These are phyloP conservation scores for Crepidotus variabilis DNA, from an alignment of 768 basidiomycete genomes.

Conservation along the genomic window DNA sequence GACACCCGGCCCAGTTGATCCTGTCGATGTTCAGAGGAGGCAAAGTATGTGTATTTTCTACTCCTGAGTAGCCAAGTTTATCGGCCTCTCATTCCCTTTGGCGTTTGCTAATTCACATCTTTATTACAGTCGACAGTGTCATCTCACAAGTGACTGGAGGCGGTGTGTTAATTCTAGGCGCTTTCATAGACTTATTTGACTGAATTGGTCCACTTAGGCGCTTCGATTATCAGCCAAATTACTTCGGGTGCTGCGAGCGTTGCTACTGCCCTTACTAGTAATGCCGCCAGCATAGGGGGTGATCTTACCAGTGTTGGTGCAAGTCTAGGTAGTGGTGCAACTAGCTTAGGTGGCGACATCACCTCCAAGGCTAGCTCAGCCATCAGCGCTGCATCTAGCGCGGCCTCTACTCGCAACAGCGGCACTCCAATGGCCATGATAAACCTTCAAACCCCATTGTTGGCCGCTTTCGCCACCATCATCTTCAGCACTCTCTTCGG, in stretches of 20 bases:
- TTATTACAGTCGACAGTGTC: conserved; percentile 30
- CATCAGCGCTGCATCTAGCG: conserved; percentile 24
- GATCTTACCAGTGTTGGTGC: conserved; percentile 33
- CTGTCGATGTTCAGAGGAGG: conserved; percentile 30
- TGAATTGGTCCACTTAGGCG: conserved; percentile 20
- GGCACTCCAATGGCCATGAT: conserved; percentile 22
- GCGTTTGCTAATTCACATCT: conserved; percentile 6
- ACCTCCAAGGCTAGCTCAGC: conserved; percentile 41
- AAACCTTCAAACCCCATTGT: conserved; percentile 24
- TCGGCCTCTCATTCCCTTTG: background rate
- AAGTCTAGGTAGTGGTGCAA: conserved; percentile 43
- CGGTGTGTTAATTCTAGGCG: conserved; percentile 17
- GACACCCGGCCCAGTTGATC: conserved; percentile 14
- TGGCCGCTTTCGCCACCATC: conserved; percentile 32
- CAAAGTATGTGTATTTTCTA: conserved; percentile 43
- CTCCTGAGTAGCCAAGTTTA: too few relatives aligned
- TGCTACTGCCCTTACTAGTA: too few relatives aligned
- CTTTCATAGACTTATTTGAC: background rate
- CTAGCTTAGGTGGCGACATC: conserved; percentile 51
- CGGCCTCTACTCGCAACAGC: conserved; percentile 18
- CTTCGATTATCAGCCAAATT: conserved; percentile 33
- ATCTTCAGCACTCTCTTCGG: conserved; percentile 37
- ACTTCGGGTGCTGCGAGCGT: conserved; percentile 25
- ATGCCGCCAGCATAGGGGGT: conserved; percentile 21
- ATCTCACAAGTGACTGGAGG: conserved; percentile 27